Evolutionary conservation across 2,329 filamentous ascomycete species (phyloP).

Genomic region (Monosporascus sp.): DNA sequence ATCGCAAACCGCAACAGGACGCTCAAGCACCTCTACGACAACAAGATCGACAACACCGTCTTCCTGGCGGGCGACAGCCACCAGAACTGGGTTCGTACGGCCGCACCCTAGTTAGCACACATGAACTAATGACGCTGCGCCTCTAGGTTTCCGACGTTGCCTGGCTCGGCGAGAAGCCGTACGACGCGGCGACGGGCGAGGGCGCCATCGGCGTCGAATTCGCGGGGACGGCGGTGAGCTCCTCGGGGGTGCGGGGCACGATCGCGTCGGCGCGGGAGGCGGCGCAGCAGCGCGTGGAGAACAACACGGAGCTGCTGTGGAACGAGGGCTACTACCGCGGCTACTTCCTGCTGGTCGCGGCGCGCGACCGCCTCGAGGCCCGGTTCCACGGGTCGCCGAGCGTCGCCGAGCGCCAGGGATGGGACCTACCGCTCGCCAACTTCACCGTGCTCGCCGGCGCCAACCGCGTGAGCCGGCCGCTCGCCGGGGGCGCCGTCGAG

Average conservation of each 20-base stretch:
- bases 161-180: slow-evolving; percentile 50
- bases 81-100: slow-evolving; percentile 50
- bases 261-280: slow-evolving; percentile 44
- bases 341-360: slow-evolving; percentile 61
- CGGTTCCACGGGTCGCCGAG: slow-evolving; percentile 58
- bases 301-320: slow-evolving; percentile 65
- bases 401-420: slow-evolving; percentile 51
- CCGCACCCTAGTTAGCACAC: neutral
- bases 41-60: slow-evolving; percentile 67
- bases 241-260: slow-evolving; percentile 54
- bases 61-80: slow-evolving; percentile 68
- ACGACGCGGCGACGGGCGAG: slow-evolving; percentile 46
- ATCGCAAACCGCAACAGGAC: slow-evolving; percentile 66
- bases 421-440: slow-evolving; percentile 63
- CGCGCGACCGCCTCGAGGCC: slow-evolving; percentile 52
- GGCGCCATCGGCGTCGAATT: slow-evolving; percentile 59
- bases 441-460: slow-evolving; percentile 61
- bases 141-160: slow-evolving; percentile 42
- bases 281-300: slow-evolving; percentile 35
- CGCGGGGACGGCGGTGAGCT: slow-evolving; percentile 62
- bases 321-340: slow-evolving; percentile 69
- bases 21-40: slow-evolving; percentile 57
- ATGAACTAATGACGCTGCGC: neutral
- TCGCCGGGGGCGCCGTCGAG: slow-evolving; percentile 39
- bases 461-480: slow-evolving; percentile 46